These are phyloP conservation scores for Musa acuminata DNA, from an alignment of 176 grass and related monocot species.

Conservation along the genomic window DNA sequence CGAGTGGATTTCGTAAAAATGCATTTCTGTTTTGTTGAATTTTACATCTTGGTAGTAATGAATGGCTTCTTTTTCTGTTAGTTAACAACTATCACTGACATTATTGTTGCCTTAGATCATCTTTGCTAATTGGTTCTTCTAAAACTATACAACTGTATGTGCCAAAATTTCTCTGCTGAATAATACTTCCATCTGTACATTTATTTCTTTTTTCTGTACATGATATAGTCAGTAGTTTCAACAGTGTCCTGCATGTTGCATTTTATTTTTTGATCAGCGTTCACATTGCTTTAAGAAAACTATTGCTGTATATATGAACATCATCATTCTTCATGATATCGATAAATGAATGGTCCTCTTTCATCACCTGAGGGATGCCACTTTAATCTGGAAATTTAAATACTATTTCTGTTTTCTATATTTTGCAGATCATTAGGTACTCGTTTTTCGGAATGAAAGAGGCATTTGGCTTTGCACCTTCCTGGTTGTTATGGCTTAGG, in stretches of 20 bases:
- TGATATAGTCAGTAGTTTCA: neutral
- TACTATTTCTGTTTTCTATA: neutral
- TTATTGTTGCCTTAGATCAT: neutral
- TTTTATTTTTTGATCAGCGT: neutral
- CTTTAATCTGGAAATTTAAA: neutral
- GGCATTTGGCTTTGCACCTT: conserved; percentile 57
- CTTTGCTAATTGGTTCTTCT: neutral
- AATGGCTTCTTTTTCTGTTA: neutral
- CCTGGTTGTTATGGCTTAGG: conserved; percentile 92
- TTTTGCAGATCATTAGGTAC: conserved; percentile 72
- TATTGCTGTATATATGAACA: neutral
- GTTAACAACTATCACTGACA: neutral
- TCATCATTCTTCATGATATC: neutral
- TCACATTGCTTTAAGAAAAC: neutral
- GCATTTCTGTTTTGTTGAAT: neutral
- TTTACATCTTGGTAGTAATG: neutral
- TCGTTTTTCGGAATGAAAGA: conserved; percentile 93
- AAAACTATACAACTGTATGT: neutral
- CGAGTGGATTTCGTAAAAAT: neutral
- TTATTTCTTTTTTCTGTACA: neutral
- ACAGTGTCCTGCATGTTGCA: neutral
- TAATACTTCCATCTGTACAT: neutral
- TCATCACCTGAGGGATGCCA: too few relatives aligned
- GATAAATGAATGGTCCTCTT: neutral
- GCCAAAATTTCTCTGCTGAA: neutral